Evolutionary conservation across 768 basidiomycete genomes (phyloP).

Genomic region (Leccinum aurantiacum): DNA sequence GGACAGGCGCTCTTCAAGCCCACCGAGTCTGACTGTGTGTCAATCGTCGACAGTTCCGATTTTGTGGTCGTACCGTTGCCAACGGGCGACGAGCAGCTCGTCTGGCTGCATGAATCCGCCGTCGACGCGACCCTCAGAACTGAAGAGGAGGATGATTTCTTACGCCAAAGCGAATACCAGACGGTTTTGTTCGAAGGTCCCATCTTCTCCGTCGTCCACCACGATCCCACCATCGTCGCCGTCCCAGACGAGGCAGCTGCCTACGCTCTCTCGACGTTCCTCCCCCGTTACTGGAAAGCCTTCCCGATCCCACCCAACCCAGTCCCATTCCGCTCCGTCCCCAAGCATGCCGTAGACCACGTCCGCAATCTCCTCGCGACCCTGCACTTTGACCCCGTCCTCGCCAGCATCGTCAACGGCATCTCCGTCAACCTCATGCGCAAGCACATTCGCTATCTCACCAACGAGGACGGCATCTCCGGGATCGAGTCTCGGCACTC

Average conservation of each 20-base stretch:
- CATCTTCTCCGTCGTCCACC: conserved; percentile 41
- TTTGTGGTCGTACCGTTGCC: conserved; percentile 22
- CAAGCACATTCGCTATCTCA: conserved; percentile 76
- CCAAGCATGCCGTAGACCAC: conserved; percentile 49
- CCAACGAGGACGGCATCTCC: conserved; percentile 77
- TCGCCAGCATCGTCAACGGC: conserved; percentile 67
- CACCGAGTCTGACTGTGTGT: conserved; percentile 42
- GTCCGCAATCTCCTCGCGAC: conserved; percentile 56
- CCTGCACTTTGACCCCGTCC: conserved; percentile 65
- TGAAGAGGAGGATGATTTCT: conserved; percentile 38
- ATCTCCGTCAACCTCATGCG: conserved; percentile 66
- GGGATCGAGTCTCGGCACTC: conserved; percentile 80
- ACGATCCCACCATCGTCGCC: conserved; percentile 41
- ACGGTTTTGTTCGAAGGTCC: neutral
- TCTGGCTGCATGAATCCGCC: conserved; percentile 60
- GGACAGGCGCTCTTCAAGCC: conserved; percentile 50
- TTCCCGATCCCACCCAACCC: conserved; percentile 56
- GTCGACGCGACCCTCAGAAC: conserved; percentile 47
- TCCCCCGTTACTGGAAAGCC: conserved; percentile 77
- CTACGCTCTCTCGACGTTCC: conserved; percentile 51
- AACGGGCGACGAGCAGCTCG: conserved; percentile 41
- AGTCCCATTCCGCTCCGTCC: conserved; percentile 54
- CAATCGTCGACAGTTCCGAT: neutral
- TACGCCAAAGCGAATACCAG: conserved; percentile 27
- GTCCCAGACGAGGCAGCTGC: conserved; percentile 40